Conservation (phyloP, 805 yeast genomes). For the Pichia occidentalis region DNA sequence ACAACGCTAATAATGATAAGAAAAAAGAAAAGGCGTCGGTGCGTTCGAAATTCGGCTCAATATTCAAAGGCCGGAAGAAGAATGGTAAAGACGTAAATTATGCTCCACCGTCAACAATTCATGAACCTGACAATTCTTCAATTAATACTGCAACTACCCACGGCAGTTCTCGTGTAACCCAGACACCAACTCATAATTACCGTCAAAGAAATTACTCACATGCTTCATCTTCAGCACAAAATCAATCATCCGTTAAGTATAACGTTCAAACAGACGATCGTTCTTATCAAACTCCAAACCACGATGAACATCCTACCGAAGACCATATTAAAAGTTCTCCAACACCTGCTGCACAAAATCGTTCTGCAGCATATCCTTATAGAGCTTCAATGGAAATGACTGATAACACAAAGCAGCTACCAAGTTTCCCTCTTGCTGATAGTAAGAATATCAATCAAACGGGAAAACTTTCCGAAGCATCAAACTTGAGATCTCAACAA, state of each 20-base stretch:
- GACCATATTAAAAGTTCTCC: neutral
- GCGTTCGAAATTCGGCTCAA: slow-evolving; percentile 69
- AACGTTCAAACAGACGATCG: no score
- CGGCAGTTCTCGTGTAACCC: slow-evolving; percentile 5
- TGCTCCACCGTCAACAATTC: slow-evolving; percentile 19
- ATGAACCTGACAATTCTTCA: slow-evolving; percentile 30
- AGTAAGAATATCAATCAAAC: no score
- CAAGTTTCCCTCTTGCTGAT: neutral
- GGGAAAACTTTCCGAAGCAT: no score
- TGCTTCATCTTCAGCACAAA: slow-evolving; percentile 5
- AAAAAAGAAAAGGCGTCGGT: slow-evolving; percentile 34
- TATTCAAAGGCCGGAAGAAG: slow-evolving; percentile 52
- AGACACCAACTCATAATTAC: neutral
- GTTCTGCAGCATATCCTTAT: no score
- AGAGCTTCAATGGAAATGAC: no score
- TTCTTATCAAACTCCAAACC: no score
- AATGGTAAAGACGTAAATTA: slow-evolving; percentile 33
- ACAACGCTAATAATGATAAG: slow-evolving; percentile 7
- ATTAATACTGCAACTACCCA: slow-evolving; percentile 18
- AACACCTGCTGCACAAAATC: no score
- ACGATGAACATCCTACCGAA: no score
- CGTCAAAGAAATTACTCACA: slow-evolving; percentile 13
- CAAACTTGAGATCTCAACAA: neutral
- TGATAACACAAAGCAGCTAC: no score
- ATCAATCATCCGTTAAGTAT: neutral